phyloP scores from a whole-genome alignment of 129 eudicot species.

The Lonicera japonica region DNA sequence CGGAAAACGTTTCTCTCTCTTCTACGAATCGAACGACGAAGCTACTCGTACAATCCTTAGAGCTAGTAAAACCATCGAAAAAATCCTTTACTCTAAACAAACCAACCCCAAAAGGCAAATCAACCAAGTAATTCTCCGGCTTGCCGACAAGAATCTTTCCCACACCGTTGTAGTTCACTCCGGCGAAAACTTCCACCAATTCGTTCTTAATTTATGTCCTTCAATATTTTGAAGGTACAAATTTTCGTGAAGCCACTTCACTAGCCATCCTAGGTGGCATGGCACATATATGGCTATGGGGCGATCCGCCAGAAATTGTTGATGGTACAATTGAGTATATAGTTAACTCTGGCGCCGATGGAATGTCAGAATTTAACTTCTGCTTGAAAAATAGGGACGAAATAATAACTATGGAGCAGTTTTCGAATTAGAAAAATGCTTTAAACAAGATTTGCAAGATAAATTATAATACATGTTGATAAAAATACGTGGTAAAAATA shows the following conservation, averaged over 20 bases:
- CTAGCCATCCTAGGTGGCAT: no score
- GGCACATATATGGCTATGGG: no score
- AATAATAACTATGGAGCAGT: not conserved
- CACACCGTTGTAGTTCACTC: slow-evolving; percentile 16
- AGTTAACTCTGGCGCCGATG: no score
- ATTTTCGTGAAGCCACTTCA: slow-evolving; percentile 25
- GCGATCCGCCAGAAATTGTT: no score
- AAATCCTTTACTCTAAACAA: slow-evolving; percentile 42
- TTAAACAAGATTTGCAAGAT: no score
- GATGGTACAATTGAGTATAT: no score
- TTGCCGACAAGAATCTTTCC: slow-evolving; percentile 19
- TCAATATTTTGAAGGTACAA: slow-evolving; percentile 25
- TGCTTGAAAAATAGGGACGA: no score
- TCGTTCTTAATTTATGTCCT: slow-evolving; percentile 33
- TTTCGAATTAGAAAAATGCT: not conserved
- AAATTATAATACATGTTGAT: no score
- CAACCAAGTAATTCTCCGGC: slow-evolving; percentile 32
- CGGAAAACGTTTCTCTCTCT: slow-evolving; percentile 39
- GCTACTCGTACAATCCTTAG: slow-evolving; percentile 44
- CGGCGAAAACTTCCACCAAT: slow-evolving; percentile 11
- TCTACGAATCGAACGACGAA: slow-evolving; percentile 51
- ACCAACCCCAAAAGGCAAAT: slow-evolving; percentile 33
- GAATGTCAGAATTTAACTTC: no score
- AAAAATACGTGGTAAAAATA: no score
- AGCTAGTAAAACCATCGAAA: slow-evolving; percentile 36